Evolutionary conservation across 1,284 basidiomycete genomes (phyloP).

Genomic region (Apiotrichum domesticum): DNA sequence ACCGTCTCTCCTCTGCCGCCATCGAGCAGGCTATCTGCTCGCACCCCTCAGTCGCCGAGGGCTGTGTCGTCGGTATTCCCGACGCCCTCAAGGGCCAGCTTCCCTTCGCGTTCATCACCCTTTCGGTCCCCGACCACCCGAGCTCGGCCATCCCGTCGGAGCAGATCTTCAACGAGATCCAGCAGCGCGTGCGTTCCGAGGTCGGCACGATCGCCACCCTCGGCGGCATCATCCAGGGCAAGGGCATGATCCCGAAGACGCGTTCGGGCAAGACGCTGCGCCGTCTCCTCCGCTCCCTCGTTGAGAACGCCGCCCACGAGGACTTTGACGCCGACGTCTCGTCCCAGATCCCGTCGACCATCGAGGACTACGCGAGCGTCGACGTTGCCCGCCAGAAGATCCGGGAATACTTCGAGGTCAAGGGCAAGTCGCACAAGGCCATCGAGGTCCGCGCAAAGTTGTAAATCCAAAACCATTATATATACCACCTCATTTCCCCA

Average conservation of each 20-base stretch:
- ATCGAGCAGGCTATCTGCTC: constrained; percentile 88
- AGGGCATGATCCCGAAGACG: constrained; percentile 80
- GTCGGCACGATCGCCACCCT: constrained; percentile 92
- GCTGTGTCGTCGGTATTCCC: constrained; percentile 67
- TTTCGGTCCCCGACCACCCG: constrained; percentile 28
- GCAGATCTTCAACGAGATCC: constrained; percentile 59
- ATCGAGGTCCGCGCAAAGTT: constrained; percentile 14
- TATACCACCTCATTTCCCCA: too few relatives aligned
- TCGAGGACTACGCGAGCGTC: constrained; percentile 16
- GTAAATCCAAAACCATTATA: neutral
- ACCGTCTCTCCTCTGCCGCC: constrained; percentile 89
- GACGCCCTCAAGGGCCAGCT: constrained; percentile 64
- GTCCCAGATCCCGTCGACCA: constrained; percentile 11
- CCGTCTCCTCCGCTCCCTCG: constrained; percentile 57
- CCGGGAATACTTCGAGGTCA: constrained; percentile 17
- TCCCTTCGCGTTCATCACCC: constrained; percentile 59
- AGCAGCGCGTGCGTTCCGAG: constrained; percentile 87
- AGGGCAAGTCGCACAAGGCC: constrained; percentile 13
- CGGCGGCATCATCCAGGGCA: constrained; percentile 72
- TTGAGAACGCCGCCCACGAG: constrained; percentile 17
- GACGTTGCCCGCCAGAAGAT: constrained; percentile 16
- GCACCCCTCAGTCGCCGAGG: constrained; percentile 88
- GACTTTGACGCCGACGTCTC: constrained; percentile 15
- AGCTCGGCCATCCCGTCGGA: constrained; percentile 57
- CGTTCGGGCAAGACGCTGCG: constrained; percentile 89